phyloP scores from a whole-genome alignment of 2,329 filamentous ascomycete species.

The Hypoxylon sp. region DNA sequence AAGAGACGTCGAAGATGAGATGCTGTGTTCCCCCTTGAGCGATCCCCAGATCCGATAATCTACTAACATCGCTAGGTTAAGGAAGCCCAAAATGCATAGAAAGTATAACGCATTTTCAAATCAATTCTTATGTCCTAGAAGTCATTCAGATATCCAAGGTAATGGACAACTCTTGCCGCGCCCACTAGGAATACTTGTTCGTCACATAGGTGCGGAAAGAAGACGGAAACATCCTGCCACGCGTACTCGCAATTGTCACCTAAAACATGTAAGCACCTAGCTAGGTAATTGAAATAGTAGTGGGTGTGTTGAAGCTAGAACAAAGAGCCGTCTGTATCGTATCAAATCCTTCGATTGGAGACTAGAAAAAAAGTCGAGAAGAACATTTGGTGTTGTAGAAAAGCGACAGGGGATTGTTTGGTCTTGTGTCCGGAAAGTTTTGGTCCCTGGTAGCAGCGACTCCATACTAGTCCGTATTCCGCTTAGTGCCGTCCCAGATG shows the following conservation, averaged over 20 bases:
- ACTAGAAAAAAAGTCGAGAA: conserved; percentile 25
- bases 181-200: conserved; percentile 8
- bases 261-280: conserved; percentile 3
- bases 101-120: conserved; percentile 11
- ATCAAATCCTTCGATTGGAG: conserved; percentile 24
- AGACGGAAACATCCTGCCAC: conserved; percentile 31
- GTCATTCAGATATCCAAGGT: conserved; percentile 6
- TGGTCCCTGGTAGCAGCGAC: conserved; percentile 45
- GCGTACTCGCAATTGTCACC: conserved; percentile 26
- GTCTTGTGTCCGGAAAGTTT: conserved; percentile 42
- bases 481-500: conserved; percentile 39
- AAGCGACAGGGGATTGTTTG: conserved; percentile 45
- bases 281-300: conserved; percentile 7
- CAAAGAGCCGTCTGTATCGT: conserved; percentile 11
- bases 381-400: conserved; percentile 18
- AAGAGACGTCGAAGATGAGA: conserved; percentile 19
- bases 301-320: conserved; percentile 6
- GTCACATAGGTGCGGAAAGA: neutral
- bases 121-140: conserved; percentile 12
- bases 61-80: neutral
- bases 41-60: conserved; percentile 14
- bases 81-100: neutral
- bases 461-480: conserved; percentile 45
- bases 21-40: conserved; percentile 4
- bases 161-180: neutral